These are phyloP conservation scores for Monosporascus sp. DNA, from an alignment of 2,329 filamentous ascomycete genomes.

Conservation along the genomic window DNA sequence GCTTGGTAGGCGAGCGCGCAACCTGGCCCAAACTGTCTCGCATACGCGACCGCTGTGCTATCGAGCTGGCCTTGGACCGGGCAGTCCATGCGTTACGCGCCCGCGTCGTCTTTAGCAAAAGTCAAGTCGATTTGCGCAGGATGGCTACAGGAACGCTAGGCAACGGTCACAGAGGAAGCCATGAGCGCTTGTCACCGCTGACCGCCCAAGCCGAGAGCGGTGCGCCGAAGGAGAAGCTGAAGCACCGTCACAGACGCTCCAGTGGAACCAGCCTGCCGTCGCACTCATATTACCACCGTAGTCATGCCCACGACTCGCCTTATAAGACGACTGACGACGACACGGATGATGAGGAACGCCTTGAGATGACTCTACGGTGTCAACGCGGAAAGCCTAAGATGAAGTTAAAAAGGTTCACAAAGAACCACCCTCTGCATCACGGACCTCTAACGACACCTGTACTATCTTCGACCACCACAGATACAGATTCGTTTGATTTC, in stretches of 20 bases:
- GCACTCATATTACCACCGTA: slow-evolving; percentile 27
- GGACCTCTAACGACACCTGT: slow-evolving; percentile 23
- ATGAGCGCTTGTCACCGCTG: slow-evolving; percentile 11
- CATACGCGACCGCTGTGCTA: slow-evolving; percentile 80
- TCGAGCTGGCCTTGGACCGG: slow-evolving; percentile 77
- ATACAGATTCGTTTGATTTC: slow-evolving; percentile 32
- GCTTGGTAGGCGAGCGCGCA: slow-evolving; percentile 72
- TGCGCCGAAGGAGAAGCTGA: slow-evolving; percentile 23
- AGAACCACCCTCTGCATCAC: slow-evolving; percentile 29
- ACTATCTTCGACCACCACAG: slow-evolving; percentile 17
- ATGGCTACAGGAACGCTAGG: slow-evolving; percentile 31
- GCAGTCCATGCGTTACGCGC: slow-evolving; percentile 65
- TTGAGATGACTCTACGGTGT: slow-evolving; percentile 34
- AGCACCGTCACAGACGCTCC: slow-evolving; percentile 38
- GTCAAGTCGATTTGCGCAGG: slow-evolving; percentile 54
- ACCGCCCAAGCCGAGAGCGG: slow-evolving; percentile 7
- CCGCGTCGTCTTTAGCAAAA: slow-evolving; percentile 63
- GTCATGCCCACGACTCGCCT: slow-evolving; percentile 30
- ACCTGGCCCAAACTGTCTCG: slow-evolving; percentile 88
- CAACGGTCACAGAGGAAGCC: slow-evolving; percentile 10
- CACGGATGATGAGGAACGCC: slow-evolving; percentile 37
- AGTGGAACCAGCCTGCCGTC: slow-evolving; percentile 45
- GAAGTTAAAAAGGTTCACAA: slow-evolving; percentile 36
- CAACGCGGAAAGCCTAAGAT: slow-evolving; percentile 30
- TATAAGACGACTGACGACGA: slow-evolving; percentile 38